phyloP scores from a whole-genome alignment of 2,329 filamentous ascomycete species.

The Colletotrichum neosansevieriae region DNA sequence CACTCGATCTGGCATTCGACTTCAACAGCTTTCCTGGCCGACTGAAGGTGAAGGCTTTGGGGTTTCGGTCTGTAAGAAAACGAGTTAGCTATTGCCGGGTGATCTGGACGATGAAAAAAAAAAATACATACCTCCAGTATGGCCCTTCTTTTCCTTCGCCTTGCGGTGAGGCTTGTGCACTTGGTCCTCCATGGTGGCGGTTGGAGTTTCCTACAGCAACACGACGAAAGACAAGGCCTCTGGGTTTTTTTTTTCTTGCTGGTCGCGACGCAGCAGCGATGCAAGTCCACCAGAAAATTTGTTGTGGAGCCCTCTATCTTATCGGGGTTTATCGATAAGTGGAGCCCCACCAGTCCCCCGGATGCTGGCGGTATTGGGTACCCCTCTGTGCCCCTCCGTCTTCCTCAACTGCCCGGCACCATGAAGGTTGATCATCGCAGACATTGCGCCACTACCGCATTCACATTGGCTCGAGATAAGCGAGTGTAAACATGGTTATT shows the following conservation, averaged over 20 bases:
- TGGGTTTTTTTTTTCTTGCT: constrained; percentile 15
- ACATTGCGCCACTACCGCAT: not conserved
- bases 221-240: constrained; percentile 9
- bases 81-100: not conserved
- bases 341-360: not conserved
- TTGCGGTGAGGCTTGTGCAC: constrained; percentile 87
- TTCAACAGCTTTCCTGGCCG: constrained; percentile 56
- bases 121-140: constrained; percentile 65
- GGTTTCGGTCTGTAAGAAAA: constrained; percentile 73
- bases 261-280: constrained; percentile 30
- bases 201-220: constrained; percentile 21
- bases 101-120: constrained; percentile 39
- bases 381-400: not conserved
- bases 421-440: too few species aligned
- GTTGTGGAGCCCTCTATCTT: constrained; percentile 34
- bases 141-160: constrained; percentile 86
- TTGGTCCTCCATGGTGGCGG: constrained; percentile 80
- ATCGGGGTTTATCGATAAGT: constrained; percentile 19
- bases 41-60: constrained; percentile 90
- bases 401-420: not conserved
- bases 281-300: constrained; percentile 28
- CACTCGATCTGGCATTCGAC: constrained; percentile 70
- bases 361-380: not conserved
- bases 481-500: too few species aligned
- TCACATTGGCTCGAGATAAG: not conserved